A percentile compares a stretch with the other conserved stretches of the same genome.
Conservation (phyloP, 805 yeast species). For the Wickerhamomyces tratensis region DNA sequence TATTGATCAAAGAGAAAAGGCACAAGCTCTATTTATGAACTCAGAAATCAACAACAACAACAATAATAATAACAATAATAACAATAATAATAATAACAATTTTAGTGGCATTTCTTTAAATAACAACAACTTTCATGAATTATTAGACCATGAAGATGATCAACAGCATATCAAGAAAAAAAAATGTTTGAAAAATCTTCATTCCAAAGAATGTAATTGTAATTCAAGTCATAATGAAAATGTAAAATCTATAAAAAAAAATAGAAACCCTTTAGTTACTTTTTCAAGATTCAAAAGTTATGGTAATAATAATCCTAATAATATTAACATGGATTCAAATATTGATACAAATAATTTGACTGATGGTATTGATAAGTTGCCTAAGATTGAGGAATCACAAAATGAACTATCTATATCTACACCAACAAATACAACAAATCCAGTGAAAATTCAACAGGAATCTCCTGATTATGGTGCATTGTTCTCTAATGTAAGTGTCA, state of each 20-base stretch:
- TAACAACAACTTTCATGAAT: no score
- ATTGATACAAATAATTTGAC: not conserved
- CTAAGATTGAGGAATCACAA: not conserved
- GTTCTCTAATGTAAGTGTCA: constrained; percentile 14
- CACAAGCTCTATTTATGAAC: no score
- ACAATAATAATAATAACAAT: not conserved
- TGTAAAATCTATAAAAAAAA: no score
- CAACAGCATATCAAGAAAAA: not conserved
- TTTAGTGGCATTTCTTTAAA: not conserved
- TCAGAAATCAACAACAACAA: not conserved
- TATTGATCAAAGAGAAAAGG: constrained; percentile 1
- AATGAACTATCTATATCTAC: not conserved
- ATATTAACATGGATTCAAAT: not conserved
- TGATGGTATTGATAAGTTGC: not conserved
- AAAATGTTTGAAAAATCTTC: constrained; percentile 5
- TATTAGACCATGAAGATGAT: not conserved
- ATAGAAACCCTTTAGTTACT: not conserved
- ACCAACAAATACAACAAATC: not conserved
- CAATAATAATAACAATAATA: not conserved
- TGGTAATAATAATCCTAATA: no score
- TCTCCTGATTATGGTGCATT: constrained; percentile 23
- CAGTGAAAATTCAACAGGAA: not conserved
- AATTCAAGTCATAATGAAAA: not conserved
- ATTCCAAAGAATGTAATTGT: constrained; percentile 9
- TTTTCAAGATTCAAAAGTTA: not conserved